Base-by-base conservation (phyloP, 169 alveolate species). In the Plasmodium inui region DNA sequence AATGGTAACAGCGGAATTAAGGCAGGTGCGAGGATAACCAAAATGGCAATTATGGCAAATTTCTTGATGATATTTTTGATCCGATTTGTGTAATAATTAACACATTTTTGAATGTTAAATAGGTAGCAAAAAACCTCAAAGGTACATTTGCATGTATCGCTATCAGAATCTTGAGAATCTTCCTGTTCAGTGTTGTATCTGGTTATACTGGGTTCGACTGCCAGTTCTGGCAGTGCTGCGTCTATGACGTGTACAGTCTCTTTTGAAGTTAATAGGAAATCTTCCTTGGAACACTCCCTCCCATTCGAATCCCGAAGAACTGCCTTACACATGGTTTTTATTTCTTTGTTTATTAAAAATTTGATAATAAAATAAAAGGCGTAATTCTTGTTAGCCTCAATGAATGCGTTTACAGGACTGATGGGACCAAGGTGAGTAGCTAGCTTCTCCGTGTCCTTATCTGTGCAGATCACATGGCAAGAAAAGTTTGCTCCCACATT, bases 351-450 rank as follows among this genome's bases (percentile, higher is more conserved):
- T 57, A 89, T 61, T 79, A 89, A 57, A 37, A 89, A 89, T 39
- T 39, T 26, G 72, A 89, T 89, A 57, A 79, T 89, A 67, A 79
- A 89, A 79, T 79, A 78, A 79, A 89, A 89, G 53, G 89, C 94
- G 71, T 89, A 89, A 67, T 89, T 89, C 82, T 89, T 89, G 82
- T 89, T 67, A 22, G 94, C 82, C 4, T 80, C 94, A 89, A 89
- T 89, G 79, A 39, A 78, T 22, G 94, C 94, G 32, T 50, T 71
- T 41, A 89, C 39, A 19, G 84, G 84, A 28, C 83, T 67, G 53
- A 89, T 89, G 34, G 94, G 94, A 37, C 74, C 72, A 89, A 89
- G 26, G 53, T 89, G 89, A 26, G 83, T 89, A 61, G 89, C 94
- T 44, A 79, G 1, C 46, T 78, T 57, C 30, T 44, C 90, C 28